A percentile compares a stretch with the other conserved stretches of the same genome.
These are phyloP conservation scores for Madurella mycetomatis DNA, from an alignment of 2,329 filamentous ascomycete species.

Conservation along the genomic window DNA sequence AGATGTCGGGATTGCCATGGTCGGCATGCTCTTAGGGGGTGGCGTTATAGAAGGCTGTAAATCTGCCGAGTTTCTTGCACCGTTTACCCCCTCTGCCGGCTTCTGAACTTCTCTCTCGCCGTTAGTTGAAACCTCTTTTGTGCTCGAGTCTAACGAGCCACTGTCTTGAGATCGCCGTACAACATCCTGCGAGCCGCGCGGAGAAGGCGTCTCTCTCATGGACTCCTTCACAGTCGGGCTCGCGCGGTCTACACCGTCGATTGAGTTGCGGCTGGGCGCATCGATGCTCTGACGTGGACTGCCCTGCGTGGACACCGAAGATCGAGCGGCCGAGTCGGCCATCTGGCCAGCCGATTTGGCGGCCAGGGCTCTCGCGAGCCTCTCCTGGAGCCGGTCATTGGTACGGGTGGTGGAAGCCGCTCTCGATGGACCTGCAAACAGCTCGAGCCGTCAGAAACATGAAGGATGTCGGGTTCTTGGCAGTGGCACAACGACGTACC, in stretches of 20 bases:
- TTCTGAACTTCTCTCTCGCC: neutral
- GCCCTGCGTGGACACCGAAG: conserved; percentile 33
- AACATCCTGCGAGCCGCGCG: conserved; percentile 26
- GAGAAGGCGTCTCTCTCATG: conserved; percentile 18
- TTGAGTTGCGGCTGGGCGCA: conserved; percentile 29
- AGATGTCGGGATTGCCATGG: neutral
- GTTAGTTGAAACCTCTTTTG: neutral
- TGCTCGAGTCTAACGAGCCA: neutral
- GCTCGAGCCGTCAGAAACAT: conserved; percentile 20
- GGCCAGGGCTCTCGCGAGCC: conserved; percentile 81
- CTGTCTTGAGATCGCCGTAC: conserved; percentile 19
- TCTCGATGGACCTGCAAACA: conserved; percentile 48
- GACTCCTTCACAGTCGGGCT: conserved; percentile 19
- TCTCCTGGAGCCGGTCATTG: conserved; percentile 83
- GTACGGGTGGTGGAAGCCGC: conserved; percentile 58
- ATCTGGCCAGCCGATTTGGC: conserved; percentile 54
- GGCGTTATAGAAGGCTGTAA: neutral
- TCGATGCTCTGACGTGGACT: conserved; percentile 43
- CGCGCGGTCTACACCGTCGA: conserved; percentile 27
- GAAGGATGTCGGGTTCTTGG: conserved; percentile 5
- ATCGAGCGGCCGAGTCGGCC: conserved; percentile 24
- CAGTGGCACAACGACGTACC: conserved; percentile 22
- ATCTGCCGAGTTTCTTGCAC: conserved; percentile 6
- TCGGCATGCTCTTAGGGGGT: neutral
- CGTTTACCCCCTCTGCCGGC: conserved; percentile 4